Base-by-base conservation (phyloP, 139 green algal genomes). In the Limnomonas spitsbergensis region DNA sequence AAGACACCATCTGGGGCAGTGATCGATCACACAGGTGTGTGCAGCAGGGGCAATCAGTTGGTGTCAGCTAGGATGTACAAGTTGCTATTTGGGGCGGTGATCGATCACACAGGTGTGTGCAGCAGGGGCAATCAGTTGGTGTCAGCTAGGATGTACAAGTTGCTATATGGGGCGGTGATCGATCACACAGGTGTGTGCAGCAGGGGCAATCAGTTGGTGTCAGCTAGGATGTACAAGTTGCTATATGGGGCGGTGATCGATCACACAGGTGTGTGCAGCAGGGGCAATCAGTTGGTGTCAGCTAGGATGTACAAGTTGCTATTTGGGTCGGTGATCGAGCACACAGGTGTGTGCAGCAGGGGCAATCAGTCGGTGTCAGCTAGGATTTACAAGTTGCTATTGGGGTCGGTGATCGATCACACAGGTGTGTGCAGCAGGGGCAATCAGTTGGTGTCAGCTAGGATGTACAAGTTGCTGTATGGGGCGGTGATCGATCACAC, bases 351-450 rank as follows among this genome's bases (percentile, higher is more conserved):
- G n/a, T n/a, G n/a, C n/a, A n/a, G n/a, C n/a, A n/a, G n/a, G n/a
- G n/a, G n/a, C n/a, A n/a, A n/a, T n/a, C n/a, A n/a, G n/a, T 98
- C 98, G 81, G 92, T 98, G 26, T 98, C 95, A 0, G 89, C 91
- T 9, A 87, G 87, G 35, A 85, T 83, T 42, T 93, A 93, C 75
- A 73, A 85, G 75, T 89, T 87, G 1, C 85, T 85, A 35, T 26
- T 70, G 29, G 81, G 83, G 76, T 72, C 80, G 32, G 80, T 84
- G 34, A 91, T 91, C 3, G 87, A 91, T 66, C 40, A 56, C 1
- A 53, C 73, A 3, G 85, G 88, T 39, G 36, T n/a, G n/a, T n/a
- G n/a, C n/a, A n/a, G n/a, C n/a, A n/a, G n/a, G n/a, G n/a, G n/a
- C n/a, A n/a, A n/a, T n/a, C n/a, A n/a, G n/a, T 98, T 98, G 81